Base-by-base conservation (phyloP, 495 filamentous ascomycete species). In the Daldinia concentrica region DNA sequence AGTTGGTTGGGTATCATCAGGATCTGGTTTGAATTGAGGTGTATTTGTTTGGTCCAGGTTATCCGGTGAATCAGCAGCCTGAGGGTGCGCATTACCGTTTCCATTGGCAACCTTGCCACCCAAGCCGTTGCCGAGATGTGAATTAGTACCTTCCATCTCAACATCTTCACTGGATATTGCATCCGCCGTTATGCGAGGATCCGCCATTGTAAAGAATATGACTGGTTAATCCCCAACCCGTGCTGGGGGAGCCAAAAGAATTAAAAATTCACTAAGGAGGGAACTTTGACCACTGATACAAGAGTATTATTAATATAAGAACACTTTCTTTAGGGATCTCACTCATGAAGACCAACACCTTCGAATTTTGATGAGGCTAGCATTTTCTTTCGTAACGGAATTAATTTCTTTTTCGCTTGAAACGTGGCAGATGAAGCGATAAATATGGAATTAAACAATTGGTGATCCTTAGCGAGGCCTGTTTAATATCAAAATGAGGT, bases 131-230 rank as follows among this genome's bases (percentile, higher is more conserved):
- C 62, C 54, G 30, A 52, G 48, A 66, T 62, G 56, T 37, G 36
- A 54, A 26, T 68, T 41, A n/a, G 59, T 62, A 29, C 62, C 62
- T 48, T 36, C 66, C 71, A 73, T 73, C 62, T 73, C 58, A 24
- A 73, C 50, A 24, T 73, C 71, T 15, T 73, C 62, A 24, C 58
- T 55, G 19, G 66, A 36, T 26, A 52, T 37, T 9, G 39, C 50
- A 54, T 63, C 62, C 12, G 39, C 34, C 52, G 41, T 27, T 45
- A 69, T 58, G 52, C 58, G 45, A 64, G 57, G 58, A 43, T 66
- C 66, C 41, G 64, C 58, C 62, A 59, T 62, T 24, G 15, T n/a
- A 34, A 56, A 72, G 39, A 66, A 57, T 43, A 50, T 66, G 69
- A 72, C 55, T 67, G 58, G 69, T 60, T 58, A 59, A 58, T 54